Base-by-base conservation (phyloP, 139 green algal genomes). In the Pleodorina starrii region DNA sequence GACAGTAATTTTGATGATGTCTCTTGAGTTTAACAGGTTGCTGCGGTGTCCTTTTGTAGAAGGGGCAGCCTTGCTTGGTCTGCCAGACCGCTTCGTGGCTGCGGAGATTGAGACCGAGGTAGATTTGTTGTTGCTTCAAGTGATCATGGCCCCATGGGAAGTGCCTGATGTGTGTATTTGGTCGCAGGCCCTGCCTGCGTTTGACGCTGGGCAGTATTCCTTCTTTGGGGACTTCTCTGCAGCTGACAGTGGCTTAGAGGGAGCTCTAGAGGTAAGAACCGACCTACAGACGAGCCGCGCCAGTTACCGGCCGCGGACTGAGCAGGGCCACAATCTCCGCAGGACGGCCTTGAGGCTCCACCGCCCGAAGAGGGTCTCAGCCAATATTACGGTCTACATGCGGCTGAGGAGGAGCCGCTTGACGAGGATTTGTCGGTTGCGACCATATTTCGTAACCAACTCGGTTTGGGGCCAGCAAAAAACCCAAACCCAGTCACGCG, bases 341-440 rank as follows among this genome's bases (percentile, higher is more conserved):
- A 97, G 96, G 94, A 97, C 63, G 94, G 94, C 0, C 89, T 97
- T 73, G 96, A 97, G 5, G 96, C 92, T 25, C 95, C 94, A 1
- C 96, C 95, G 21, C 90, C 93, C 25, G 94, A 96, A 77, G 90
- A 93, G 10, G 79, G 83, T 1, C 42, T 86, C 38, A 86, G 60
- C 32, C 46, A 80, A 0, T 89, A 92, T 0, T 92, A 94, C 72
- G 94, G 92, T 0, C 83, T 86, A 23, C 87, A 92, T 25, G 5
- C 84, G 21, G 77, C 69, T 2, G 87, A 94, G 50, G 84, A 95
- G 44, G 77, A 89, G 11, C 92, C 59, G 63, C 84, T 19, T 63
- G 86, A 72, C 25, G 86, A 87, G 40, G 75, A 97, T 84, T 79
- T 97, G 44, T 96, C 93, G 0, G 93, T 95, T 25, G 92, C 94